These are phyloP conservation scores for Leishmania lainsoni DNA, from an alignment of 208 protist genomes.

Conservation along the genomic window DNA sequence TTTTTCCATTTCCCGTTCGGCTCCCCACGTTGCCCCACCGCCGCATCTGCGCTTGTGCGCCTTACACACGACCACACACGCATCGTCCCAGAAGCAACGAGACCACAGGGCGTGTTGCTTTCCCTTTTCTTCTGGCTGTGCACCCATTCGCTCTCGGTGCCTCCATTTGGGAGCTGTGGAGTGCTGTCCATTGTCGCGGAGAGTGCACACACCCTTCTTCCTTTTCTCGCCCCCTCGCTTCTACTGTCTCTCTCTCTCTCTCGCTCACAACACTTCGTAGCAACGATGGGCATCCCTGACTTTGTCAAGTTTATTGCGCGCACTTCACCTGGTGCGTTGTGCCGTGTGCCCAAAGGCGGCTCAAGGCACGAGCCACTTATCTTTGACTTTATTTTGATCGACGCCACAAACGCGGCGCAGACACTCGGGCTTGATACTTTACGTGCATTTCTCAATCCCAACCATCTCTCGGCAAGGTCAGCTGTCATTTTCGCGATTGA, in stretches of 20 bases:
- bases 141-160: not conserved
- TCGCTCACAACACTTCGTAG: not conserved
- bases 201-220: not conserved
- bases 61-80: not conserved
- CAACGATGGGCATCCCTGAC: constrained; percentile 78
- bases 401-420: constrained; percentile 83
- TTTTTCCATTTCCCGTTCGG: not conserved
- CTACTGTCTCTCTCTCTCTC: not conserved
- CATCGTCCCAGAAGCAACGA: not conserved
- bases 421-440: constrained; percentile 69
- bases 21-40: not conserved
- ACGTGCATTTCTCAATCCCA: constrained; percentile 44
- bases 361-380: constrained; percentile 20
- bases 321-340: constrained; percentile 63
- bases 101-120: not conserved
- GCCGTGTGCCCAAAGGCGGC: constrained; percentile 47
- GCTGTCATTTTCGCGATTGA: constrained; percentile 85
- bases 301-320: constrained; percentile 84
- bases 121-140: not conserved
- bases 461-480: constrained; percentile 33
- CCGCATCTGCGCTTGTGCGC: not conserved
- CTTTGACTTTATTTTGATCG: constrained; percentile 86
- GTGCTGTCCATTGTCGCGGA: not conserved
- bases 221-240: not conserved
- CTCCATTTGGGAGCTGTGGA: no score